Conservation (phyloP, 2,329 filamentous ascomycete genomes). For the Chalaropsis ovoidea region DNA sequence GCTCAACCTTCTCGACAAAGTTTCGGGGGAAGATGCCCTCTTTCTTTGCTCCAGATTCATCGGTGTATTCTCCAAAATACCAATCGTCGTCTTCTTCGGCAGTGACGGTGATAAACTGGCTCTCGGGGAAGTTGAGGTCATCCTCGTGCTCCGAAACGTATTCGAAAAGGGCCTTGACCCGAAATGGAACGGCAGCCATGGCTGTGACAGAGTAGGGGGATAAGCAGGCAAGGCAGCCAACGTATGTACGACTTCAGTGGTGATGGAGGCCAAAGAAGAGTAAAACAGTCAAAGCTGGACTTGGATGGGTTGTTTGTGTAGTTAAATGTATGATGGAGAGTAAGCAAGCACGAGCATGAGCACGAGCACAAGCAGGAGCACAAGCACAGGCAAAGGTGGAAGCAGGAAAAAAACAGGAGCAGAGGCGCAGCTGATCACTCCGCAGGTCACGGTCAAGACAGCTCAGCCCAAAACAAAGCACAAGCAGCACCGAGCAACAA, state of each 20-base stretch:
- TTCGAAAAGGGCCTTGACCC: constrained; percentile 92
- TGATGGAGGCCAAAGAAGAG: background rate
- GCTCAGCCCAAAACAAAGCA: constrained; percentile 8
- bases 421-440: constrained; percentile 14
- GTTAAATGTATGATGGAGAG: background rate
- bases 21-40: constrained; percentile 91
- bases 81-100: constrained; percentile 89
- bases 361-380: background rate
- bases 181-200: constrained; percentile 50
- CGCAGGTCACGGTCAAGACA: constrained; percentile 1
- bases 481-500: background rate
- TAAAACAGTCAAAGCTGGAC: background rate
- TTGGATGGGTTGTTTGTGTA: background rate
- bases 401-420: constrained; percentile 5
- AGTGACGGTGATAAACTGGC: constrained; percentile 88
- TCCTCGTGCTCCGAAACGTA: constrained; percentile 90
- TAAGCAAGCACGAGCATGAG: background rate
- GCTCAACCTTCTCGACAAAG: constrained; percentile 95
- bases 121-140: constrained; percentile 75
- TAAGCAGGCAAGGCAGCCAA: constrained; percentile 2
- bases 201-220: constrained; percentile 10
- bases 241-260: background rate
- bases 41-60: constrained; percentile 61
- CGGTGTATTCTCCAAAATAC: constrained; percentile 81
- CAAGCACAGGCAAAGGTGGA: constrained; percentile 4